Evolutionary conservation across 78 protist species (phyloP).

Genomic region (Blattamonas nauphoetae): DNA sequence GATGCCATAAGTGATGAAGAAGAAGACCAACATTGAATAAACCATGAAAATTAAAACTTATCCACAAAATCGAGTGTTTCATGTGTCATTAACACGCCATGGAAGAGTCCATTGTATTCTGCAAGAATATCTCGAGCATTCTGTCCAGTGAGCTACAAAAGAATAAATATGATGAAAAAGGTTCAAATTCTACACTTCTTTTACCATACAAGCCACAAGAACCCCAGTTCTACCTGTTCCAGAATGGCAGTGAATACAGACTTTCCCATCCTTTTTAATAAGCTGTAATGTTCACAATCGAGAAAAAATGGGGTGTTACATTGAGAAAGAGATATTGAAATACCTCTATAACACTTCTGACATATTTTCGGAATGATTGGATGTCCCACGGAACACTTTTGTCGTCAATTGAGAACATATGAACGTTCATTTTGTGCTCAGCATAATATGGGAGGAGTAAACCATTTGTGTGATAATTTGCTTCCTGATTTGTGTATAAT

Average conservation of each 20-base stretch:
- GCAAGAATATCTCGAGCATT: background rate
- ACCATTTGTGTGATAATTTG: background rate
- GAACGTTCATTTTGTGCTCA: background rate
- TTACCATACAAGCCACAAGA: background rate
- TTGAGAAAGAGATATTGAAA: too few relatives aligned
- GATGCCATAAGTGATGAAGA: too few relatives aligned
- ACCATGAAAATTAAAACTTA: too few relatives aligned
- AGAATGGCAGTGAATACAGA: background rate
- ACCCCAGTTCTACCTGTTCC: background rate
- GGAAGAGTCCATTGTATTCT: background rate
- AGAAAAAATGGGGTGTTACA: too few relatives aligned
- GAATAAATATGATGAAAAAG: background rate
- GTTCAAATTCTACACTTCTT: too few relatives aligned
- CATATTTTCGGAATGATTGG: background rate
- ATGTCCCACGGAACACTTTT: background rate
- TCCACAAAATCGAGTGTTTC: background rate
- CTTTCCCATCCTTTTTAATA: background rate
- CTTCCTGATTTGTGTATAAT: background rate
- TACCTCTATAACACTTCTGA: background rate
- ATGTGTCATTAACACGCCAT: background rate
- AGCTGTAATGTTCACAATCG: too few relatives aligned
- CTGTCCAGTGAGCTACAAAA: background rate
- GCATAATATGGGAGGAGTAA: background rate
- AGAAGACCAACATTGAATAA: too few relatives aligned
- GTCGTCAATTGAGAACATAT: background rate